These are phyloP conservation scores for Saccharata proteae DNA, from an alignment of 2,329 filamentous ascomycete genomes.

Conservation along the genomic window DNA sequence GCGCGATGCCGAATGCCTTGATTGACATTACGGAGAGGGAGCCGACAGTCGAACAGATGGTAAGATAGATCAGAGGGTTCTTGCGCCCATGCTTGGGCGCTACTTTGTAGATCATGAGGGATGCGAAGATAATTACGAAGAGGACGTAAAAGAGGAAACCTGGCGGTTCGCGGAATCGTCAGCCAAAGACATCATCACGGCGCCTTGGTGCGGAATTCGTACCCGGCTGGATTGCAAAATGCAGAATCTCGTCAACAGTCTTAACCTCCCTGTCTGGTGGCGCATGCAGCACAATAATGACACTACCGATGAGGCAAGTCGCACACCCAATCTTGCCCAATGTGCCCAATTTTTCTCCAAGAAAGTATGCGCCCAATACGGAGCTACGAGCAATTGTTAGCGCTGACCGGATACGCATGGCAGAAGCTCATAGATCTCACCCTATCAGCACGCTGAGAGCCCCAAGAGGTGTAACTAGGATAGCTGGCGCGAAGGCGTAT, in stretches of 20 bases:
- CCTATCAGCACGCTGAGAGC: slow-evolving; percentile 89
- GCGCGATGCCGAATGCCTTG: slow-evolving; percentile 94
- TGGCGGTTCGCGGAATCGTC: slow-evolving; percentile 29
- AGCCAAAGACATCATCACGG: not conserved
- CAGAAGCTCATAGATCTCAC: slow-evolving; percentile 25
- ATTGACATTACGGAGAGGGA: slow-evolving; percentile 98
- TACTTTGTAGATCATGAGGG: slow-evolving; percentile 92
- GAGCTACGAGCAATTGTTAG: slow-evolving; percentile 40
- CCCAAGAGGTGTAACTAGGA: slow-evolving; percentile 88
- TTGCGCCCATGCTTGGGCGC: slow-evolving; percentile 83
- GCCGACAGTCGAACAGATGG: slow-evolving; percentile 93
- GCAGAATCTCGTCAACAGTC: slow-evolving; percentile 82
- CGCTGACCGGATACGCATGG: slow-evolving; percentile 7
- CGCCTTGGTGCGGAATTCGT: slow-evolving; percentile 14
- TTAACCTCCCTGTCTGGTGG: slow-evolving; percentile 85
- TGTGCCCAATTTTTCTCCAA: slow-evolving; percentile 79
- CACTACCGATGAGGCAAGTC: slow-evolving; percentile 87
- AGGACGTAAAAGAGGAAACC: slow-evolving; percentile 83
- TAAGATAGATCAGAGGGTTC: slow-evolving; percentile 92
- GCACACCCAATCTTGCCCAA: slow-evolving; percentile 91
- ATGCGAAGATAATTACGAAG: slow-evolving; percentile 68
- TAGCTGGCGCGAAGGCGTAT: slow-evolving; percentile 97
- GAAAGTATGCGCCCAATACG: slow-evolving; percentile 86
- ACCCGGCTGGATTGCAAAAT: slow-evolving; percentile 88
- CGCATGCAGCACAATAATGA: slow-evolving; percentile 95